Conservation (phyloP, 2,329 filamentous ascomycete genomes). For the Calcarisporium arbuscula region DNA sequence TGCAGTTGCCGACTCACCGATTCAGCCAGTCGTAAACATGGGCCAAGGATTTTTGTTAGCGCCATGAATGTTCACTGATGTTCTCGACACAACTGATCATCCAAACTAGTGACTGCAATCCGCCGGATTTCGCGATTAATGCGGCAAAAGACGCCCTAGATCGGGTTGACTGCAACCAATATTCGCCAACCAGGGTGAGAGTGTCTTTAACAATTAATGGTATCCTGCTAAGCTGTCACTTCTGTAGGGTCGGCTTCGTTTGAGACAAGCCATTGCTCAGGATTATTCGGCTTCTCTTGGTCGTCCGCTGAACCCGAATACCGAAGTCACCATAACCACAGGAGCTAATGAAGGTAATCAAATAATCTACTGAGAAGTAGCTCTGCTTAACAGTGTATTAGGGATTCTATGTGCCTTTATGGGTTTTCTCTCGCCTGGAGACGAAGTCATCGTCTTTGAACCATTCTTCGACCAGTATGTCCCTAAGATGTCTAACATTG, state of each 20-base stretch:
- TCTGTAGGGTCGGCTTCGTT: conserved; percentile 78
- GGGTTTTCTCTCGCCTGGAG: conserved; percentile 89
- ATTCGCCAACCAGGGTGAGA: conserved; percentile 94
- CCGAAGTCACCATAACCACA: conserved; percentile 90
- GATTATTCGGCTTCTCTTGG: conserved; percentile 90
- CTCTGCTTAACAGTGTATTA: conserved; percentile 2
- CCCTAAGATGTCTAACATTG: too few species aligned
- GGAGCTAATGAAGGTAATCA: conserved; percentile 66
- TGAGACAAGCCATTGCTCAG: conserved; percentile 88
- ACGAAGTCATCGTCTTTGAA: conserved; percentile 97
- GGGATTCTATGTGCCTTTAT: conserved; percentile 95
- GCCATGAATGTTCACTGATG: too few species aligned
- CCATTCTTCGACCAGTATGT: conserved; percentile 91
- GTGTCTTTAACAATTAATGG: too few species aligned
- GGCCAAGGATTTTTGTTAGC: conserved; percentile 69
- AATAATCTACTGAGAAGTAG: too few species aligned
- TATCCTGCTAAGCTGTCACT: too few species aligned
- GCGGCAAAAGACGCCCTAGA: conserved; percentile 88
- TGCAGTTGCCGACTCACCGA: conserved; percentile 55
- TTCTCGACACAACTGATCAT: too few species aligned
- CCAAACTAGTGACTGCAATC: conserved; percentile 96
- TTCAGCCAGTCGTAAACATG: conserved; percentile 59
- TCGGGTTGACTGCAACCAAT: conserved; percentile 95
- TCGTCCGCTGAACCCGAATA: conserved; percentile 74
- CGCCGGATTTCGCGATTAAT: conserved; percentile 81